Evolutionary conservation across 2,329 filamentous ascomycete species (phyloP).

Genomic region (Scytalidium sp.): DNA sequence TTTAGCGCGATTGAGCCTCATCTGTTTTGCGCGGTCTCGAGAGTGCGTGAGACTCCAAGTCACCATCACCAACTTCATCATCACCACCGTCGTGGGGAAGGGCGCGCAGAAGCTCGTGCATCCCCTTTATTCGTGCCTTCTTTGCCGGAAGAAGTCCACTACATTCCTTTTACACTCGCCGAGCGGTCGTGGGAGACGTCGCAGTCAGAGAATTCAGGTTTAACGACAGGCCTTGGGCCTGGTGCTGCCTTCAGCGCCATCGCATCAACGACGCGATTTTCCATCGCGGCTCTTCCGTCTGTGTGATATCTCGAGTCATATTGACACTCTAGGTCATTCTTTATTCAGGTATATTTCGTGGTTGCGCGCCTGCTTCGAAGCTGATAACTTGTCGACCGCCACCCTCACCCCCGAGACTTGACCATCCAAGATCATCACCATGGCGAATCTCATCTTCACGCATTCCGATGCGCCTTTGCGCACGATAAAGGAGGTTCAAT

Average conservation of each 20-base stretch:
- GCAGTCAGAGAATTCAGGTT: constrained; percentile 20
- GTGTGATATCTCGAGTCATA: not conserved
- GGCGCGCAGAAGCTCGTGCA: constrained; percentile 28
- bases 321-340: constrained; percentile 4
- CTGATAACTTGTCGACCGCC: constrained; percentile 7
- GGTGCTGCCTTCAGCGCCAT: constrained; percentile 27
- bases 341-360: not conserved
- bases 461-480: constrained; percentile 95
- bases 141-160: constrained; percentile 23
- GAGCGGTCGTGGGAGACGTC: constrained; percentile 17
- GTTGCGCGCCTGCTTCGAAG: not conserved
- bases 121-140: constrained; percentile 28
- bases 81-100: constrained; percentile 22
- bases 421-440: constrained; percentile 43
- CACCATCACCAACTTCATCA: constrained; percentile 8
- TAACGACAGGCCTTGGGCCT: constrained; percentile 25
- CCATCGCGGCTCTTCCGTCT: constrained; percentile 11
- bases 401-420: constrained; percentile 4
- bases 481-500: constrained; percentile 98
- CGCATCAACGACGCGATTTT: constrained; percentile 20
- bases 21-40: not conserved
- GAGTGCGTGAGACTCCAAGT: not conserved
- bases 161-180: constrained; percentile 21
- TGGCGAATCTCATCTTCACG: constrained; percentile 90
- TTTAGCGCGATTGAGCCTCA: not conserved